Conservation (phyloP, 2,329 filamentous ascomycete genomes). For the Dothistroma septosporum region DNA sequence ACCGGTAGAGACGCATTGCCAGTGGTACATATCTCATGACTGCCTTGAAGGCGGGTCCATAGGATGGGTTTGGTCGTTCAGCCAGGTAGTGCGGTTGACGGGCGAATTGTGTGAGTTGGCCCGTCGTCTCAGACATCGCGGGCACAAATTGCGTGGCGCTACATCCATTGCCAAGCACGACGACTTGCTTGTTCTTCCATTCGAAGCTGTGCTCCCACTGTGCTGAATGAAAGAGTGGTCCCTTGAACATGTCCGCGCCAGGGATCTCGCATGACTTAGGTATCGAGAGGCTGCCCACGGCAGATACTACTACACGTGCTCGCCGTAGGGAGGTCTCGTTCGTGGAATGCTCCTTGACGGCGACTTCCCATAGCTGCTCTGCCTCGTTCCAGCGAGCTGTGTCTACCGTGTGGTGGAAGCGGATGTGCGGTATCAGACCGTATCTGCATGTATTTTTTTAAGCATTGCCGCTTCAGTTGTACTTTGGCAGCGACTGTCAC, state of each 20-base stretch:
- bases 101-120: slow-evolving; percentile 46
- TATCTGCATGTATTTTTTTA: slow-evolving; percentile 14
- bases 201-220: slow-evolving; percentile 41
- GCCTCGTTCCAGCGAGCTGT: slow-evolving; percentile 27
- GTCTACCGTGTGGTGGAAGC: slow-evolving; percentile 25
- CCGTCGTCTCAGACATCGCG: slow-evolving; percentile 40
- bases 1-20: slow-evolving; percentile 44
- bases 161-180: slow-evolving; percentile 45
- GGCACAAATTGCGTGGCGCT: slow-evolving; percentile 49
- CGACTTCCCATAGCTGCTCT: slow-evolving; percentile 28
- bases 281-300: slow-evolving; percentile 29
- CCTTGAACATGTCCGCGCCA: slow-evolving; percentile 34
- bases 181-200: slow-evolving; percentile 38
- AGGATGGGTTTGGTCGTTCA: slow-evolving; percentile 43
- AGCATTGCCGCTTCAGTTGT: neutral
- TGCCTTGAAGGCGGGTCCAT: slow-evolving; percentile 41
- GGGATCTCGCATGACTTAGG: slow-evolving; percentile 29
- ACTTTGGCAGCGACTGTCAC: neutral
- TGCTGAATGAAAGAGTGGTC: slow-evolving; percentile 40
- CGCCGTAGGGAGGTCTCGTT: slow-evolving; percentile 21
- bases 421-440: slow-evolving; percentile 24
- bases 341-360: slow-evolving; percentile 23
- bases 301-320: slow-evolving; percentile 28
- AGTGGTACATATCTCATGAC: slow-evolving; percentile 45
- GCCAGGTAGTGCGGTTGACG: slow-evolving; percentile 50